Base-by-base conservation (phyloP, 163 green algal genomes). In the Coccomyxa subellipsoidea region DNA sequence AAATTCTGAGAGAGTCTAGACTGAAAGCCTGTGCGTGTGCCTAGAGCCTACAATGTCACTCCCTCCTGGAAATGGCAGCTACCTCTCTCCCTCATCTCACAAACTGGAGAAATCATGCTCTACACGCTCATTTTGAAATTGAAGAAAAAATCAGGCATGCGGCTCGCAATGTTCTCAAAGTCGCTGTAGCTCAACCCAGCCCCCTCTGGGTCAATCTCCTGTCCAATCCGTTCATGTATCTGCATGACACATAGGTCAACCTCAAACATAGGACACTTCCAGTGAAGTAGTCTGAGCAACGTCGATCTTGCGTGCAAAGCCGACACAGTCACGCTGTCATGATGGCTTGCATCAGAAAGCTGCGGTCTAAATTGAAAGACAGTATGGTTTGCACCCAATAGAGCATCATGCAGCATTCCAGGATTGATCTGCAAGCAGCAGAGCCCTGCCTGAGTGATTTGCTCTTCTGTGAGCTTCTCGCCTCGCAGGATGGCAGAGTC, bases 81-180 rank as follows among this genome's bases (percentile, higher is more conserved):
- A 12, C 3, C 4, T 59, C 47, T 59, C 47, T 59, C 47, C 39
- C 47, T 59, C 47, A 27, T 18, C 23, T 21, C 23, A 27, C 23
- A 59, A 21, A 18, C 0, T 59, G 1, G 1, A 12, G 23, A 12
- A 27, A 18, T 18, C 23, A 1, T 18, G 23, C 21, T 59, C 4
- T 36, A 86, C 27, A 76, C 31, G n/a, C 37, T 82, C 79, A 89
- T 87, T 15, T 75, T 82, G 82, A 89, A 89, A 27, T 83, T 85
- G 1, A 31, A 75, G 18, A 87, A 71, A 76, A 89, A 89, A 34
- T 89, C 85, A 39, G 85, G 85, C 82, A 89, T 85, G 9, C 80
- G 38, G 38, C 77, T 78, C 4, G 84, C 80, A 53, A 86, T 78
- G 35, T 38, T 83, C 35, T 85, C 31, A 71, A 89, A 89, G 29